Conservation (phyloP, 2,329 filamentous ascomycete genomes). For the Falciphora oryzae region DNA sequence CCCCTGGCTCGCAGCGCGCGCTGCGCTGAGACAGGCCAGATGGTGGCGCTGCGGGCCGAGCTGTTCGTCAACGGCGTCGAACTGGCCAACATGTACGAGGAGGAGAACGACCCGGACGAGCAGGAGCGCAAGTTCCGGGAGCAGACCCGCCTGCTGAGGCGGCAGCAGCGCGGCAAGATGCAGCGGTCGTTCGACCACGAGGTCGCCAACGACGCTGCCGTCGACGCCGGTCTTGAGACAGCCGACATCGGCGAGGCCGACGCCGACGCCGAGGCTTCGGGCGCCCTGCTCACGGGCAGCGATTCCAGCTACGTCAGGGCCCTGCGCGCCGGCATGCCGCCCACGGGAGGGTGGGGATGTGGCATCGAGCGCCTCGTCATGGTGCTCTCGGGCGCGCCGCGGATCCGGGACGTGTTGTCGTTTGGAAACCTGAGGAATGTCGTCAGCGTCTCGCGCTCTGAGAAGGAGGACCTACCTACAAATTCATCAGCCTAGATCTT, state of each 20-base stretch:
- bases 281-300: conserved; percentile 31
- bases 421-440: conserved; percentile 81
- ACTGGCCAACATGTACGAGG: conserved; percentile 94
- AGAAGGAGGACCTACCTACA: not conserved
- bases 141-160: conserved; percentile 31
- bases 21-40: conserved; percentile 62
- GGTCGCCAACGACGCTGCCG: conserved; percentile 40
- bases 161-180: conserved; percentile 15
- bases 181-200: conserved; percentile 25
- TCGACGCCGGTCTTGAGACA: conserved; percentile 22
- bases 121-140: conserved; percentile 76
- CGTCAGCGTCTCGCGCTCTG: conserved; percentile 38
- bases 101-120: conserved; percentile 88
- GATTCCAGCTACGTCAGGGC: conserved; percentile 83
- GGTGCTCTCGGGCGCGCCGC: conserved; percentile 72
- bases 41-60: conserved; percentile 76
- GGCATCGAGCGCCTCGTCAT: conserved; percentile 88
- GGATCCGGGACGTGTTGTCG: conserved; percentile 79
- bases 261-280: conserved; percentile 39
- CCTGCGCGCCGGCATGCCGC: conserved; percentile 84
- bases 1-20: conserved; percentile 83
- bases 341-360: conserved; percentile 94
- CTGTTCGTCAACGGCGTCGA: conserved; percentile 80
- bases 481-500: not conserved
- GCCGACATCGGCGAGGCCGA: conserved; percentile 32